phyloP scores from a whole-genome alignment of 495 filamentous ascomycete species.

The Achaetomiella virescens region DNA sequence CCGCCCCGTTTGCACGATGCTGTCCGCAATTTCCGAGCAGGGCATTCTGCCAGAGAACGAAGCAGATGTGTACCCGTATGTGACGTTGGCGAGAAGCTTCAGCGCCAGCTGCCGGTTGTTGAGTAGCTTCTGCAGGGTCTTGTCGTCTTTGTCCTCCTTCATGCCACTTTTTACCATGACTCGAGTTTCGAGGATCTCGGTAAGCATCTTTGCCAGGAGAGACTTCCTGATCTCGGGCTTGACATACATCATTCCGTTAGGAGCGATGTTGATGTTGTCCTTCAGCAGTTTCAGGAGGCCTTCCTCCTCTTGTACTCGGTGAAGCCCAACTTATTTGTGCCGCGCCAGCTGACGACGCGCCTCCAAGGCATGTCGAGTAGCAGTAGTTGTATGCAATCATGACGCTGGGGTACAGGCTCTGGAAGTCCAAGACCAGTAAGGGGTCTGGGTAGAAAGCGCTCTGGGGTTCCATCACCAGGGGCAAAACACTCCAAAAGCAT shows the following conservation, averaged over 20 bases:
- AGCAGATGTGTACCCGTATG: conserved; percentile 95
- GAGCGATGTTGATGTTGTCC: conserved; percentile 85
- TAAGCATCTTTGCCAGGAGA: conserved; percentile 90
- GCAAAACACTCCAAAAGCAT: conserved; percentile 91
- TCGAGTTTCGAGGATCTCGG: conserved; percentile 91
- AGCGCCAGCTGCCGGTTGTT: conserved; percentile 93
- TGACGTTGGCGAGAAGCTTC: conserved; percentile 97
- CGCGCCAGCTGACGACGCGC: conserved; percentile 75
- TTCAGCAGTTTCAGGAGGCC: conserved; percentile 71
- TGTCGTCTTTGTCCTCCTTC: conserved; percentile 91
- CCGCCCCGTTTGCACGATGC: conserved; percentile 90
- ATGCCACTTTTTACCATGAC: conserved; percentile 98
- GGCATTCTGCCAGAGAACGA: conserved; percentile 96
- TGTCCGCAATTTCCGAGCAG: conserved; percentile 95
- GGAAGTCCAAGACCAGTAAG: conserved; percentile 88
- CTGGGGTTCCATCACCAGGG: conserved; percentile 95
- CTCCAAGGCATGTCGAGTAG: conserved; percentile 95
- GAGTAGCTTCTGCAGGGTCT: conserved; percentile 73
- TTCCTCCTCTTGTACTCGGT: conserved; percentile 70
- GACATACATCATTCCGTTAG: conserved; percentile 94
- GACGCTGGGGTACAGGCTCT: conserved; percentile 90
- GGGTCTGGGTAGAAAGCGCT: conserved; percentile 91
- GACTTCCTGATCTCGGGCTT: conserved; percentile 83
- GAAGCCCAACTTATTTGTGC: conserved; percentile 93
- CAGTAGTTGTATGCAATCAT: conserved; percentile 99